Evolutionary conservation across 108 stramenopile species (phyloP), one percentile per base, ranked within the genome.

Genomic region (Cylindrotheca closterium): DNA sequence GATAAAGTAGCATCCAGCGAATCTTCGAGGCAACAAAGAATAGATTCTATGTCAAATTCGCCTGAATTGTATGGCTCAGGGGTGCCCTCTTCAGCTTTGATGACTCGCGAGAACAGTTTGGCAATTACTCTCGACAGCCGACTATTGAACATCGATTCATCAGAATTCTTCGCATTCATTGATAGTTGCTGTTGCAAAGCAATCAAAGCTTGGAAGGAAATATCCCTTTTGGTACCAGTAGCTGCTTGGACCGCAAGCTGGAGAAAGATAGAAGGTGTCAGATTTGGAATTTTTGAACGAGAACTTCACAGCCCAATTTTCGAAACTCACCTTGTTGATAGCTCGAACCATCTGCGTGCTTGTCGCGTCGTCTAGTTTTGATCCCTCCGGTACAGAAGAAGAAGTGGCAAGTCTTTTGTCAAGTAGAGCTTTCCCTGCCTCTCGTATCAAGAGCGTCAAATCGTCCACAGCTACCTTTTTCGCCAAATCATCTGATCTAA

Each of bases 281-380:
- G n/a, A n/a, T n/a, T n/a, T n/a, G n/a, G n/a, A n/a, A n/a, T n/a
- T n/a, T n/a, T n/a, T n/a, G n/a, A n/a, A n/a, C n/a, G n/a, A n/a
- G n/a, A n/a, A n/a, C n/a, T n/a, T n/a, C n/a, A n/a, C n/a, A n/a
- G n/a, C n/a, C n/a, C n/a, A n/a, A n/a, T n/a, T n/a, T n/a, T n/a
- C n/a, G n/a, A n/a, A 30, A 30, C 66, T 45, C 66, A 82, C 83
- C 80, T 88, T 93, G 58, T 91, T 93, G 58, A 87, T 87, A 33
- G 76, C 84, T 22, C 76, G 77, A 21, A 85, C 82, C 74, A 86
- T 78, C 45, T 82, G 75, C 21, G 77, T 68, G 49, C 71, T 74
- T 18, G 83, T 86, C 19, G 81, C 68, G 51, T 73, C 71, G 47
- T 79, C 75, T 27, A 83, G 55, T 18, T 55, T 33, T 8, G 58